Base-by-base conservation (phyloP, 1,284 basidiomycete species). In the Ustilago sp. region DNA sequence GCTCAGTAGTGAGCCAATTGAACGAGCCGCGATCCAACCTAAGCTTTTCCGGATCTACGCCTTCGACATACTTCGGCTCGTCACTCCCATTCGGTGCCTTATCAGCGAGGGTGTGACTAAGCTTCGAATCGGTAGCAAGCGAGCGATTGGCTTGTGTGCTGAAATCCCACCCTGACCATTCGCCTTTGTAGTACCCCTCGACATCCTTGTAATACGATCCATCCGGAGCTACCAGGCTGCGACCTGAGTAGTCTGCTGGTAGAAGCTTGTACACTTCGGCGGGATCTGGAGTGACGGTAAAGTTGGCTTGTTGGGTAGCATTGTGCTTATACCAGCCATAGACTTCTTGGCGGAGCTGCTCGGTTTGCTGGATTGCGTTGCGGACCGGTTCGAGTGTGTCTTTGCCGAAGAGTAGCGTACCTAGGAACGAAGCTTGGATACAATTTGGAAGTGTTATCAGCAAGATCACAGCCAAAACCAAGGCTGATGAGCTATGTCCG, bases 151-250 rank as follows among this genome's bases (percentile, higher is more conserved):
- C 55, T 23, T 32, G 19, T 6, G 75, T 68, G 34, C 65, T 70
- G 32, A 71, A 65, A n/a, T 77, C 71, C 65, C 67, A 74, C 2
- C 68, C 75, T 4, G 36, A 23, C 75, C 75, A 77, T 11, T 74
- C 34, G 35, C 75, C 75, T 50, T 71, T 77, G 64, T 74, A 77
- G 51, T 70, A 77, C 1, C 71, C 75, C 19, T 69, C 58, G 43
- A 77, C 31, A 31, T 71, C 63, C 32, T 39, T 23, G 34, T 71
- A 74, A 56, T 74, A 77, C 28, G 75, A 53, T 3, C 65, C 71
- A 47, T 69, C 75, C 1, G 63, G 50, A 19, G 47, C 43, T 2
- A 59, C 17, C 17, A 77, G 38, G 39, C 62, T 61, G 1, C 59
- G 59, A 3, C 51, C 68, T 3, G 54, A 51, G 28, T 68, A 71